These are phyloP conservation scores for Lodderomyces beijingensis DNA, from an alignment of 1,139 yeast genomes.

Conservation along the genomic window DNA sequence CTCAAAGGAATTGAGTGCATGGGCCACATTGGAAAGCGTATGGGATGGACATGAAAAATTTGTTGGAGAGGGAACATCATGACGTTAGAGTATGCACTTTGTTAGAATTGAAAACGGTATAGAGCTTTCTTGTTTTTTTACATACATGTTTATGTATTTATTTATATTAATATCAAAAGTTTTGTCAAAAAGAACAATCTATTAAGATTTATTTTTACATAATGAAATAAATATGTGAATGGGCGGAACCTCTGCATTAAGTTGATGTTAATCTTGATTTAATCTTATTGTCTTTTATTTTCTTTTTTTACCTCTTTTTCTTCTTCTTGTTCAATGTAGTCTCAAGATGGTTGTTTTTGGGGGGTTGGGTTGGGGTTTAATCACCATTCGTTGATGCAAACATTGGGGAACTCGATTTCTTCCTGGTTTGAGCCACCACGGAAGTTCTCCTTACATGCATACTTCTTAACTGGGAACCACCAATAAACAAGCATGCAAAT, in stretches of 20 bases:
- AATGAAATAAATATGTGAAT: background rate
- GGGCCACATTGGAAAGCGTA: constrained; percentile 31
- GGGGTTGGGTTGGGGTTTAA: too few relatives aligned
- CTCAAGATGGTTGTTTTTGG: background rate
- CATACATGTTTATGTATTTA: too few relatives aligned
- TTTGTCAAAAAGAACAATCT: too few relatives aligned
- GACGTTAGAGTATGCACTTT: too few relatives aligned
- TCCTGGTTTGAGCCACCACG: constrained; percentile 44
- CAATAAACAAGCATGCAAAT: constrained; percentile 54
- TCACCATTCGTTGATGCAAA: constrained; percentile 25
- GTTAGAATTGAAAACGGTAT: too few relatives aligned
- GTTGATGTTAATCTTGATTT: background rate
- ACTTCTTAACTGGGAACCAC: constrained; percentile 45
- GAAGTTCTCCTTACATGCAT: constrained; percentile 36
- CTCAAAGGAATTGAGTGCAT: constrained; percentile 20
- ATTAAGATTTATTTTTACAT: background rate
- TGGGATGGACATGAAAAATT: constrained; percentile 19
- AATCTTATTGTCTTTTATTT: too few relatives aligned
- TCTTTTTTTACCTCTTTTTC: too few relatives aligned
- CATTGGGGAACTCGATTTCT: constrained; percentile 46
- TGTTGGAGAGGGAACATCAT: constrained; percentile 6
- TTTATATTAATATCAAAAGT: too few relatives aligned
- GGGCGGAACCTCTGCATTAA: background rate
- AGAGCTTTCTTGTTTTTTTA: too few relatives aligned
- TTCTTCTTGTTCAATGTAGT: too few relatives aligned